Evolutionary conservation across 106 monocot species (phyloP).

Genomic region (Dendrobium catenatum): DNA sequence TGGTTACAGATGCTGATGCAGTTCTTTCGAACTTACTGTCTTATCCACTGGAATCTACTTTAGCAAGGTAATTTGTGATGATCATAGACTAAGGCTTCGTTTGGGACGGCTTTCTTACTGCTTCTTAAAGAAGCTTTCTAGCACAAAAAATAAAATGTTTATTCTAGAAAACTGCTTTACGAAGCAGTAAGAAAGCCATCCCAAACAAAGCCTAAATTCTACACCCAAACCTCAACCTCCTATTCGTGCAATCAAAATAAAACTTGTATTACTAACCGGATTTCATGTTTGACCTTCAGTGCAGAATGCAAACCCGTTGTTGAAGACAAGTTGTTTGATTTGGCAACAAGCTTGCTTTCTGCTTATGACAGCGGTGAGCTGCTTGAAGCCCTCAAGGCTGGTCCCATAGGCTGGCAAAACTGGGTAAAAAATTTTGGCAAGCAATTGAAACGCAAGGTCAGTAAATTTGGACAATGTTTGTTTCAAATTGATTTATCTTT

Average conservation of each 20-base stretch:
- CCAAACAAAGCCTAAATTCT: not conserved
- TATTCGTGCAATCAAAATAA: not conserved
- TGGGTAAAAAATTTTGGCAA: constrained; percentile 99
- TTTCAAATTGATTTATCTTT: no score
- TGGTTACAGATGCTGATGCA: constrained; percentile 65
- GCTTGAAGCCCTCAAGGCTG: constrained; percentile 69
- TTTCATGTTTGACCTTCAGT: constrained; percentile 30
- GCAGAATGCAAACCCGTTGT: constrained; percentile 71
- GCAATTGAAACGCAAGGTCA: constrained; percentile 77
- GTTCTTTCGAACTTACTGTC: constrained; percentile 70
- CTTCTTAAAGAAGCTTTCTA: no score
- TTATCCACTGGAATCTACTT: constrained; percentile 76
- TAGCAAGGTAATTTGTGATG: constrained; percentile 43
- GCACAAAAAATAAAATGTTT: no score
- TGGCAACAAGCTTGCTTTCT: constrained; percentile 59
- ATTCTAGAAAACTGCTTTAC: no score
- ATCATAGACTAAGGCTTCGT: not conserved
- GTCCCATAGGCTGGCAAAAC: constrained; percentile 83
- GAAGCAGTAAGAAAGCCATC: no score
- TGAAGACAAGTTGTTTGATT: constrained; percentile 77
- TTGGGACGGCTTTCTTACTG: no score
- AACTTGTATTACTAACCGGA: not conserved
- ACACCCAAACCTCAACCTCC: not conserved
- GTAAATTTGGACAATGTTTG: not conserved
- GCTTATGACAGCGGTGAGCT: constrained; percentile 84